Evolutionary conservation across 495 filamentous ascomycete species (phyloP).

Genomic region (Saxophila tyrrhenica): DNA sequence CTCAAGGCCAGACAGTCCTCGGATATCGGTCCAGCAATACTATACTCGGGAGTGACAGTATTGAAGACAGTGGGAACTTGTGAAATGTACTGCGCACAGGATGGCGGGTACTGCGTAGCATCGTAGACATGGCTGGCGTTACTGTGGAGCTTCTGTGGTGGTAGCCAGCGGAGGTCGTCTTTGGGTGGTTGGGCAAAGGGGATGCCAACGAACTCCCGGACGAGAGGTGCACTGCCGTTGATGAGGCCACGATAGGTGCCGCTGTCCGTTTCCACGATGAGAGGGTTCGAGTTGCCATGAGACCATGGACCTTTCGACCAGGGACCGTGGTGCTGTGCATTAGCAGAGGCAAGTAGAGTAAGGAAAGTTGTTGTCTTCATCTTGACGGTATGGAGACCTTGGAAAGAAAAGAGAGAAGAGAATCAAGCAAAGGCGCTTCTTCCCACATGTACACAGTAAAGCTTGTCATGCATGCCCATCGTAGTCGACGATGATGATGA

Average conservation of each 20-base stretch:
- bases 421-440: too few species aligned
- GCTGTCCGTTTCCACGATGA: constrained; percentile 4
- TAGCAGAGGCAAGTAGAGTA: too few species aligned
- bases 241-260: constrained; percentile 26
- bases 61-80: neutral
- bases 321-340: too few species aligned
- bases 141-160: constrained; percentile 24
- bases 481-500: too few species aligned
- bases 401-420: too few species aligned
- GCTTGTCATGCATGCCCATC: too few species aligned
- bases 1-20: constrained; percentile 47
- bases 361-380: too few species aligned
- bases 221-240: constrained; percentile 28
- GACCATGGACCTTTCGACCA: too few species aligned
- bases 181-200: constrained; percentile 36
- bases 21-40: neutral
- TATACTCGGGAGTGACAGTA: neutral
- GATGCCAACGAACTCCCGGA: constrained; percentile 38
- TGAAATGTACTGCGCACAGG: constrained; percentile 13
- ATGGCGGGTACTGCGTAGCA: constrained; percentile 19
- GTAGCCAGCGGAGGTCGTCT: constrained; percentile 32
- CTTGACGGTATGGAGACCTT: too few species aligned
- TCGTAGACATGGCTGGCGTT: constrained; percentile 6
- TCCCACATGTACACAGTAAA: too few species aligned
- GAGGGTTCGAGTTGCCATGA: neutral